These are phyloP conservation scores for Daedalea quercina DNA, from an alignment of 768 basidiomycete genomes.

Conservation along the genomic window DNA sequence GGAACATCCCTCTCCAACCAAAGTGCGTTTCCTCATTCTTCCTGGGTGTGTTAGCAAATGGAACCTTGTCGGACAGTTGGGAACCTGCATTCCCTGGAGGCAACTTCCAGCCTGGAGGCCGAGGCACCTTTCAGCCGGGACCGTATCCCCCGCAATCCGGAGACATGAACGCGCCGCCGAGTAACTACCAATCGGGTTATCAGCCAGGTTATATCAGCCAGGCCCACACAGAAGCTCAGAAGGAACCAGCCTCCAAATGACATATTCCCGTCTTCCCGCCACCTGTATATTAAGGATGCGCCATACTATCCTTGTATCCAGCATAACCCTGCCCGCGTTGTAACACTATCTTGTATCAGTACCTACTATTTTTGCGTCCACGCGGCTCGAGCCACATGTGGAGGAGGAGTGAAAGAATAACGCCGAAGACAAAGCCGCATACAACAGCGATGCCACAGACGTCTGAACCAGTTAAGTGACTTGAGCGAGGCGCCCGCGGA, in stretches of 20 bases:
- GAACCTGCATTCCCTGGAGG: slow-evolving; percentile 24
- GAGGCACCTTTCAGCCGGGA: slow-evolving; percentile 5
- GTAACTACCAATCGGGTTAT: slow-evolving; percentile 28
- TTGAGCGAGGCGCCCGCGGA: slow-evolving; percentile 5
- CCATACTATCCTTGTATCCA: not conserved
- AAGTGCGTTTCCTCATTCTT: slow-evolving; percentile 32
- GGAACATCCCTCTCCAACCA: slow-evolving; percentile 40
- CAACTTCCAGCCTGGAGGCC: slow-evolving; percentile 13
- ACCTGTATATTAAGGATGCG: slow-evolving; percentile 3
- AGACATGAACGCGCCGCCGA: slow-evolving; percentile 11
- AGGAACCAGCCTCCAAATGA: not conserved
- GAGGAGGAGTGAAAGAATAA: slow-evolving; percentile 12
- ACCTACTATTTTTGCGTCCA: not conserved
- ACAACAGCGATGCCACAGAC: slow-evolving; percentile 23
- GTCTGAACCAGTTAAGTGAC: slow-evolving; percentile 12
- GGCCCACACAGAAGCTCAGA: slow-evolving; percentile 1
- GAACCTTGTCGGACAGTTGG: slow-evolving; percentile 22
- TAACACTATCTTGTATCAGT: not conserved
- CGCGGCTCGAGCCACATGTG: not conserved
- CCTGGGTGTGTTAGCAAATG: not conserved
- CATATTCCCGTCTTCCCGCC: not conserved
- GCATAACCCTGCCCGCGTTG: not conserved
- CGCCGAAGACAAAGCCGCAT: slow-evolving; percentile 32
- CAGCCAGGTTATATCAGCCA: slow-evolving; percentile 17
- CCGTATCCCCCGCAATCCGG: slow-evolving; percentile 9